phyloP scores from a whole-genome alignment of 2,329 filamentous ascomycete genomes.

The Penicillium sp. region DNA sequence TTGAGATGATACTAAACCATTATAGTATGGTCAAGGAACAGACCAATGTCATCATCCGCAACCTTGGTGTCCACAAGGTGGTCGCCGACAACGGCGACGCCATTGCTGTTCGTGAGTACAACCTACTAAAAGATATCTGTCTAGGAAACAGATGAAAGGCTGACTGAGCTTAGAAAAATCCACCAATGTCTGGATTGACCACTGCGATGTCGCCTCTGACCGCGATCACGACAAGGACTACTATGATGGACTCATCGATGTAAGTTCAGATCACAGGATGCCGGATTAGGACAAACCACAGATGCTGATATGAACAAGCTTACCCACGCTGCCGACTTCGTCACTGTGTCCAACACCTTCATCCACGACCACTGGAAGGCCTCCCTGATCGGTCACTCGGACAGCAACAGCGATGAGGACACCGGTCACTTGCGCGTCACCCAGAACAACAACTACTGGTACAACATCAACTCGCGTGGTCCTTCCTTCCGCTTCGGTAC shows the following conservation, averaged over 20 bases:
- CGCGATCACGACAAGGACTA: constrained; percentile 56
- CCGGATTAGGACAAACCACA: background rate
- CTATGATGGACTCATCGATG: constrained; percentile 59
- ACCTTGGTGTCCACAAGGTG: constrained; percentile 53
- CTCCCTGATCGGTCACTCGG: constrained; percentile 52
- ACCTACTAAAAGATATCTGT: background rate
- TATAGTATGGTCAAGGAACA: constrained; percentile 48
- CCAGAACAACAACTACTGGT: constrained; percentile 59
- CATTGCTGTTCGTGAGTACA: constrained; percentile 47
- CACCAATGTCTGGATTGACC: constrained; percentile 58
- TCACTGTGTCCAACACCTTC: constrained; percentile 45
- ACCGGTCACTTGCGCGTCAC: constrained; percentile 55
- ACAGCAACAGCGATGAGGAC: constrained; percentile 52
- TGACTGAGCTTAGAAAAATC: constrained; percentile 18
- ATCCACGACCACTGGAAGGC: constrained; percentile 56
- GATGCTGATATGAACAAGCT: constrained; percentile 22
- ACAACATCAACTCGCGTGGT: constrained; percentile 55
- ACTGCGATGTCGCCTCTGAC: constrained; percentile 57
- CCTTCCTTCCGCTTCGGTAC: constrained; percentile 60
- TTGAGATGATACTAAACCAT: constrained; percentile 13
- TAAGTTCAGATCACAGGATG: constrained; percentile 5
- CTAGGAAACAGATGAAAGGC: constrained; percentile 18
- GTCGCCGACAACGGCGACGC: constrained; percentile 51
- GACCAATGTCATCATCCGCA: constrained; percentile 55
- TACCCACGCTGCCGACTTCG: constrained; percentile 55